Percentiles rank a stretch among this genome's conserved stretches.
Evolutionary conservation across 192 early-diverging fungal genomes (phyloP).

Genomic region (Coemansia sp.): DNA sequence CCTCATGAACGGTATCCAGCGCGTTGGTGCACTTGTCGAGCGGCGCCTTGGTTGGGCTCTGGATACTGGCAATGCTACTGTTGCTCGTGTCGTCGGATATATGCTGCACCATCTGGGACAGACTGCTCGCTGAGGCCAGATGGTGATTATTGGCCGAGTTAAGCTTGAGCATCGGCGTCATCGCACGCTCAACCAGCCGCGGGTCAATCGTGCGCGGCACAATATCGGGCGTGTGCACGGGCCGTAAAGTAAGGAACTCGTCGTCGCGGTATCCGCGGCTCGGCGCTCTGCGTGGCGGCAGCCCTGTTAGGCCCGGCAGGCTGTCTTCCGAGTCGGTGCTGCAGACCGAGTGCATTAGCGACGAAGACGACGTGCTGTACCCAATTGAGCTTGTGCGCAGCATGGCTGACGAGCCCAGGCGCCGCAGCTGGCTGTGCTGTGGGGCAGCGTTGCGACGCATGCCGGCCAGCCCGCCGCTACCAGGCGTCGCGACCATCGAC

Average conservation of each 20-base stretch:
- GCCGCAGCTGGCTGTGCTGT: constrained; percentile 1
- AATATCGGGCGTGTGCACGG: constrained; percentile 49
- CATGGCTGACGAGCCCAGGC: constrained; percentile 1
- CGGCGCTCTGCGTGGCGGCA: background rate
- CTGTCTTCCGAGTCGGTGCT: constrained; percentile 18
- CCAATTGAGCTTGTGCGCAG: constrained; percentile 3
- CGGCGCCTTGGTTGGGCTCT: background rate
- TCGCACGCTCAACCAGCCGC: constrained; percentile 46
- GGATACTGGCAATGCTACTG: constrained; percentile 2
- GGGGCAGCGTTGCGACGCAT: background rate
- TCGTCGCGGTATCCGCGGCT: constrained; percentile 11
- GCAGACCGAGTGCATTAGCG: background rate
- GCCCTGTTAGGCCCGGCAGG: background rate
- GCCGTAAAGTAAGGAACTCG: constrained; percentile 47
- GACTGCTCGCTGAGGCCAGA: constrained; percentile 1
- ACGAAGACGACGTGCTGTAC: background rate
- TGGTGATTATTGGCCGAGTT: constrained; percentile 18
- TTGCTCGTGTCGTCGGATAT: background rate
- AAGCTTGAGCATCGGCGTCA: constrained; percentile 54
- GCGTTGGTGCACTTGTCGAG: background rate
- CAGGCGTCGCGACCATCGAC: background rate
- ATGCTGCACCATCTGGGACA: constrained; percentile 7
- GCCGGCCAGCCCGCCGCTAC: background rate
- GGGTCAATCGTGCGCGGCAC: constrained; percentile 46
- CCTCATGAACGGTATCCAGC: background rate